Base-by-base conservation (phyloP, 1,284 basidiomycete genomes). In the Trichosporon ovoides region DNA sequence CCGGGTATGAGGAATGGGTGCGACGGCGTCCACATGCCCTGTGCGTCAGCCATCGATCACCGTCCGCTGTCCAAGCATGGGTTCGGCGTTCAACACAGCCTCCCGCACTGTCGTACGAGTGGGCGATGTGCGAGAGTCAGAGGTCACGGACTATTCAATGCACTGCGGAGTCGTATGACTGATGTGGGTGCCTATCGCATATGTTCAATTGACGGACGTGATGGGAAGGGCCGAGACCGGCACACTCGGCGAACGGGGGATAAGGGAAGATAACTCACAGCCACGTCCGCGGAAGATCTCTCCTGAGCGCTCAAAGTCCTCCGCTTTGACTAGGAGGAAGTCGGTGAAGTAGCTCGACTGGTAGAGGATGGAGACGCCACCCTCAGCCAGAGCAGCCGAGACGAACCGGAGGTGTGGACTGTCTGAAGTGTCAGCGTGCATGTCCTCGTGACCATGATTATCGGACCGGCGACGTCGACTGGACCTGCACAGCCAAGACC, bases 311-410 rank as follows among this genome's bases (percentile, higher is more conserved):
- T 66, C 67, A 58, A 73, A 75, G 50, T 72, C 69, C 2, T 59
- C 52, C 34, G 65, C 66, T 52, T 72, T 72, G 40, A 75, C 89
- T 63, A 91, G 83, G 53, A 91, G 85, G 73, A 88, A 91, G 76
- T 91, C 88, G 68, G 87, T 86, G 81, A 86, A 85, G 72, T 91
- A 89, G 11, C 87, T 88, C 5, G 88, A 89, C 72, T 89, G 89
- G 71, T 90, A 91, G 6, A 91, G 78, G 57, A 91, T 91, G 28
- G 87, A 87, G 43, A 91, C 89, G 10, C 87, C 88, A 34, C 87
- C 88, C 22, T 82, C 83, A 5, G 88, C 87, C 12, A 91, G 79
- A 22, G 86, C 87, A 7, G 86, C 85, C 28, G 88, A 89, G 31
- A 91, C 80, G 70, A 89, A 86, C 58, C 87, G 84, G 0, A 90